Base-by-base conservation (phyloP, 108 stramenopile species). In the Discostella stelligeroides region DNA sequence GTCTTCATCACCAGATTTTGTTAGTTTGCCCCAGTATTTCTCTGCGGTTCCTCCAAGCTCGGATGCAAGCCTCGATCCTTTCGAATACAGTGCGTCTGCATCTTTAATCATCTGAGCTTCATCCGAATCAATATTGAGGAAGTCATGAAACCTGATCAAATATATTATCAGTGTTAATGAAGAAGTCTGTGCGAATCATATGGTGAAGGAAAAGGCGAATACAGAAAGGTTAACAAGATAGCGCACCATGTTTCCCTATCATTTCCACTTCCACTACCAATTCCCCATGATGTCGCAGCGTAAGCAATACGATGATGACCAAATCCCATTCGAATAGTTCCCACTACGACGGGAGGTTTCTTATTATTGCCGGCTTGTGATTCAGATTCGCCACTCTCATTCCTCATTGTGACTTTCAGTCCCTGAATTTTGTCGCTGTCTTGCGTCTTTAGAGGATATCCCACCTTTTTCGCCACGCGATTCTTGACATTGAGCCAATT, bases 281-380 rank as follows among this genome's bases (percentile, higher is more conserved):
- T 61, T 11, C 88, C 91, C 95, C 95, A 96, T 25, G 88, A 89
- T 39, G 85, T 76, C 51, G 91, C 88, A 20, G 89, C 83, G 72
- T 96, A 95, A 37, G 95, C 95, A 65, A 96, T 83, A 41, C 95
- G 94, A 81, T 96, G 95, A 83, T 96, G 95, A 57, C 95, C 95
- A 69, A 96, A 96, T 56, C 95, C 95, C 95, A 96, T 96, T 4
- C 95, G 92, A 75, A 96, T 96, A 29, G 95, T 95, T 7, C 91
- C 95, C 18, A 96, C 85, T 5, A 96, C 77, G 39, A 96, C 63
- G 1, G 95, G 87, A 42, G 76, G 74, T 59, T 85, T 79, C 37
- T 66, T 20, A 25, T 60, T 30, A 40, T 60, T 59, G 30, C 60
- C 75, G 49, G 50, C 30, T 14, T 28, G 54, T 60, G 53, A 63